These are phyloP conservation scores for Boletus speciosus DNA, from an alignment of 768 basidiomycete species.

Conservation along the genomic window DNA sequence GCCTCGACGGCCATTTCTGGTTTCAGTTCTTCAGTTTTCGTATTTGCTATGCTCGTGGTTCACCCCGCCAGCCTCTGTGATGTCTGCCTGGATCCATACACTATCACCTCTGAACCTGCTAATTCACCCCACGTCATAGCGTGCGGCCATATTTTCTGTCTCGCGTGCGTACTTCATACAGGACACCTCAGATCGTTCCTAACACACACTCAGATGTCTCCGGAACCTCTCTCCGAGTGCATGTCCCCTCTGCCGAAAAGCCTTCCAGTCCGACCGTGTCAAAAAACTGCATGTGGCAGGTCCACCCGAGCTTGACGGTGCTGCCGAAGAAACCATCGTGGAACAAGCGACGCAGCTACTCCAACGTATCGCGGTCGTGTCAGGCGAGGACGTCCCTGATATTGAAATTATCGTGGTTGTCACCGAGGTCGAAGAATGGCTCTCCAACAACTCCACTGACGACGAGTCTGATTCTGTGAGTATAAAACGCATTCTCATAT, in stretches of 20 bases:
- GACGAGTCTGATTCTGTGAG: conserved; percentile 34
- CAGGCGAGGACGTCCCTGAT: conserved; percentile 31
- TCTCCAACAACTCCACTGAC: conserved; percentile 39
- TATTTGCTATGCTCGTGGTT: conserved; percentile 52
- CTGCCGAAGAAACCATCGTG: conserved; percentile 41
- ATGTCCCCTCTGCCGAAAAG: conserved; percentile 67
- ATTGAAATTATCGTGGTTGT: conserved; percentile 38
- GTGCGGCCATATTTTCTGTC: conserved; percentile 77
- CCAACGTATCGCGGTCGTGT: conserved; percentile 35
- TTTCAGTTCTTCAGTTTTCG: conserved; percentile 19
- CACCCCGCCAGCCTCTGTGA: conserved; percentile 74
- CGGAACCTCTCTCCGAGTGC: conserved; percentile 44
- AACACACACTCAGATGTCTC: conserved; percentile 47
- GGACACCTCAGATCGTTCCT: conserved; percentile 10
- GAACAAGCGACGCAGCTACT: conserved; percentile 36
- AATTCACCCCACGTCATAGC: conserved; percentile 67
- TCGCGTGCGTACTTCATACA: conserved; percentile 44
- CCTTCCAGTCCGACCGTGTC: conserved; percentile 51
- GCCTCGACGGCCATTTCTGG: conserved; percentile 26
- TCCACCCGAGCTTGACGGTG: conserved; percentile 35
- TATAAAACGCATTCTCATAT: conserved; percentile 7
- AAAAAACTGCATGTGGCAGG: conserved; percentile 67
- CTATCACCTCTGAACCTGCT: conserved; percentile 43
- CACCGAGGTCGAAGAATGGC: conserved; percentile 50
- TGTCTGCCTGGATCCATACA: conserved; percentile 67